Conservation (phyloP, 2,329 filamentous ascomycete species). For the Endoconidiophora laricicola region DNA sequence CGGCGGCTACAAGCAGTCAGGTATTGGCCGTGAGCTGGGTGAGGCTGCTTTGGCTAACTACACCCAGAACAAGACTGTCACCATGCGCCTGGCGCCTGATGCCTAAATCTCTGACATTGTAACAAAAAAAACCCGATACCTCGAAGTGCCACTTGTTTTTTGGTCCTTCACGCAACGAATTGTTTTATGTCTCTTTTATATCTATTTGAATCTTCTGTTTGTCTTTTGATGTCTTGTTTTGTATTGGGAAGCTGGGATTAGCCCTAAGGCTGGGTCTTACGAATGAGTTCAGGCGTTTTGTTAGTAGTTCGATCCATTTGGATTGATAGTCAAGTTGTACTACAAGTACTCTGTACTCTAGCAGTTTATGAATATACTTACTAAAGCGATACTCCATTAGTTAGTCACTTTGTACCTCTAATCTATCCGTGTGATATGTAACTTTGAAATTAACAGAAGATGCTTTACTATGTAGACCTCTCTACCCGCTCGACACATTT, state of each 20-base stretch:
- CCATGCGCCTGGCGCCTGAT: constrained; percentile 12
- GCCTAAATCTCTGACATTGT: neutral
- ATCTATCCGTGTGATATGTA: too few species aligned
- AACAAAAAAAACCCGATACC: too few species aligned
- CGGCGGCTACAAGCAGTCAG: constrained; percentile 15
- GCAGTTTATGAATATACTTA: too few species aligned
- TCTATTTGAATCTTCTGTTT: neutral
- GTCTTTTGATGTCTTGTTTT: neutral
- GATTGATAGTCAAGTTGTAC: too few species aligned
- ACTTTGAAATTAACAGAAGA: too few species aligned
- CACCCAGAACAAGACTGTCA: constrained; percentile 15
- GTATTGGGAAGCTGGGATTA: too few species aligned
- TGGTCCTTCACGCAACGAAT: neutral
- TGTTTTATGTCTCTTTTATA: neutral
- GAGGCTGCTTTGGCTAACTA: constrained; percentile 15
- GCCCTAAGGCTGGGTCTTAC: neutral
- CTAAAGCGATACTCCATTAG: too few species aligned
- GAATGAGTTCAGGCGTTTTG: neutral
- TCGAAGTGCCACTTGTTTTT: neutral
- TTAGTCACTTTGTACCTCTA: too few species aligned
- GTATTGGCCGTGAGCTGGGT: constrained; percentile 14
- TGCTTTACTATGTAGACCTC: too few species aligned
- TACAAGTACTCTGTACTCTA: too few species aligned
- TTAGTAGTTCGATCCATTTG: neutral
- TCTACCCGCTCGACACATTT: too few species aligned